Conservation (phyloP, 1,284 basidiomycete species). For the Rhodotorula sp. region DNA sequence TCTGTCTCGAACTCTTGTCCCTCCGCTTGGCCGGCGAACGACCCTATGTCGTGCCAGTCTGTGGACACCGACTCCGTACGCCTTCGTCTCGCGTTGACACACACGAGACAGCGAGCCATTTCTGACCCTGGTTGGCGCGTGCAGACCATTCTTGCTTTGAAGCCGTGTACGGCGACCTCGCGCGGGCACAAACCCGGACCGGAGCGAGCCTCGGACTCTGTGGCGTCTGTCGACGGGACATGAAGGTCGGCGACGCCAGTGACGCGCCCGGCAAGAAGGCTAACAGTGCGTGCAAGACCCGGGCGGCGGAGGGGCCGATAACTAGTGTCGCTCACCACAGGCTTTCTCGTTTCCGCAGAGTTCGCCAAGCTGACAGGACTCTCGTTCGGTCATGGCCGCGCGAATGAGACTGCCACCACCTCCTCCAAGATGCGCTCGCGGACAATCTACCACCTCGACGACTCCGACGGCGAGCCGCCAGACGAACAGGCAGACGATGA, state of each 20-base stretch:
- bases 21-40: slow-evolving; percentile 79
- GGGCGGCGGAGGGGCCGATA: too few relatives aligned
- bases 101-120: neutral
- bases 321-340: neutral
- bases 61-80: slow-evolving; percentile 84
- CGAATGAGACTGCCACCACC: neutral
- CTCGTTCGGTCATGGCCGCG: neutral
- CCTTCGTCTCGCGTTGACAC: neutral
- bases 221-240: slow-evolving; percentile 90
- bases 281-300: slow-evolving; percentile 69
- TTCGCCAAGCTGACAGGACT: slow-evolving; percentile 44
- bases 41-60: slow-evolving; percentile 91
- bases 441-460: slow-evolving; percentile 20
- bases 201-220: slow-evolving; percentile 73
- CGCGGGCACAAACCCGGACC: slow-evolving; percentile 63
- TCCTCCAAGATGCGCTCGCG: slow-evolving; percentile 40
- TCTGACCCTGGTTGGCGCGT: neutral
- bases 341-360: slow-evolving; percentile 27
- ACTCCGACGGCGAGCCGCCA: slow-evolving; percentile 4
- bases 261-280: slow-evolving; percentile 64
- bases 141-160: slow-evolving; percentile 40
- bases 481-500: slow-evolving; percentile 44
- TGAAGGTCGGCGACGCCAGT: slow-evolving; percentile 74
- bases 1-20: slow-evolving; percentile 83
- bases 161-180: slow-evolving; percentile 74